Percentiles rank a stretch among this genome's conserved stretches.
Conservation (phyloP, 176 grass and related monocot genomes). For the Zea mays region DNA sequence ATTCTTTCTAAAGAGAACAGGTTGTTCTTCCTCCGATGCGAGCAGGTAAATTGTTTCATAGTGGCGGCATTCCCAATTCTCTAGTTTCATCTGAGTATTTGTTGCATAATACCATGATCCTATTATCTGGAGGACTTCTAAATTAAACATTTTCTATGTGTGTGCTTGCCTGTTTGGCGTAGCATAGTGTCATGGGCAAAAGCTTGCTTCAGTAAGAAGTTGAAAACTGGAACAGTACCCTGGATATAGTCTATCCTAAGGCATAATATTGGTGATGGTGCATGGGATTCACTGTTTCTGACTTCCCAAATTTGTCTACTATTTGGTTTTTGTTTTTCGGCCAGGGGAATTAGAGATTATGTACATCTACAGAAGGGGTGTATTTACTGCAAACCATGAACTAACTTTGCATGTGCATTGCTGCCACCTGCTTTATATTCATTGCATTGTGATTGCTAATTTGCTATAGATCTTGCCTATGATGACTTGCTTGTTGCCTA, state of each 20-base stretch:
- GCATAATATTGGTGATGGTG: not conserved
- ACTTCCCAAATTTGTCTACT: not conserved
- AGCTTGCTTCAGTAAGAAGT: conserved; percentile 2
- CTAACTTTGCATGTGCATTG: not conserved
- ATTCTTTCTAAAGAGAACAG: conserved; percentile 99
- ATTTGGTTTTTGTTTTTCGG: not conserved
- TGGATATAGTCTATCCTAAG: not conserved
- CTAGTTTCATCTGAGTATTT: not conserved
- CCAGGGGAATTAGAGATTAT: not conserved
- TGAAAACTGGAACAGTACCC: not conserved
- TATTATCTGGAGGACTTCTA: not conserved
- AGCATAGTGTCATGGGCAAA: not conserved
- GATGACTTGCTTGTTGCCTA: not conserved
- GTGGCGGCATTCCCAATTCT: not conserved
- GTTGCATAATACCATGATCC: not conserved
- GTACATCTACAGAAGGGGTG: not conserved
- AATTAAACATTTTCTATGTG: not conserved
- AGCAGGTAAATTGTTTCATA: conserved; percentile 58
- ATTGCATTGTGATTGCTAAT: not conserved
- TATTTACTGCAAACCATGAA: conserved; percentile 16
- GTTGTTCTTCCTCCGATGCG: conserved; percentile 93
- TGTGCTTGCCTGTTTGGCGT: not conserved
- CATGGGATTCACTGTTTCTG: not conserved
- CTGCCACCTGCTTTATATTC: not conserved
- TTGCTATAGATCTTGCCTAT: not conserved